Evolutionary conservation across 225 moss, liverwort and hornwort genomes (phyloP), one percentile per base, ranked within the genome.

Genomic region (Antitrichia curtipendula): DNA sequence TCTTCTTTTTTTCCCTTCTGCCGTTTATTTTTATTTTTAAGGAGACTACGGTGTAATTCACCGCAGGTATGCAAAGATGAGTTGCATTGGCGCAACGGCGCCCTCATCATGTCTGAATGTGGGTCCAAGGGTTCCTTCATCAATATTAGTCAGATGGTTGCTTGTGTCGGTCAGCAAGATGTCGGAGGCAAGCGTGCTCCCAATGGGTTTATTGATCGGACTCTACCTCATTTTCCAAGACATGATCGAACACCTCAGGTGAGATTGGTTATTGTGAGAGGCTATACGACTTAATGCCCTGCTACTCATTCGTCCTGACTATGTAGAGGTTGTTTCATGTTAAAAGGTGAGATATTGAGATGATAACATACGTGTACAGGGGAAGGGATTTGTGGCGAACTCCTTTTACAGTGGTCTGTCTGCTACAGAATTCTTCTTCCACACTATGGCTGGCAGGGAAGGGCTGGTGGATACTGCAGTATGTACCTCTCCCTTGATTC

Each of bases 81-180:
- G 86, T 86, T 98, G 93, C 97, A 98, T 75, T 98, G 98, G 98
- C 95, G 97, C 79, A 99, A 99, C 87, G 93, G 97, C 88, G 97
- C 99, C 24, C 92, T 99, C 82, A 97, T 96, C 82, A 99, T 99
- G 99, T 96, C 99, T 41, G 95, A 97, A 90, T 97, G 99, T 88
- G 99, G 97, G 78, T 97, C 97, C 47, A 99, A 99, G 91, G 99
- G 99, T 83, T 99, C 99, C 75, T 95, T 96, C 72, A 97, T 99
- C 89, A 99, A 97, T 82, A 99, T 97, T 84, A 96, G 96, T 90
- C 99, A 99, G 91, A 99, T 99, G 99, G 95, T 99, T 91, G 99
- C 99, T 75, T 99, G 97, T 91, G 99, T 99, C 38, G 99, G 97
- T 82, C 99, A 99, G 91, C 99, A 99, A 89, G 91, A 94, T 87